phyloP scores from a whole-genome alignment of 2,329 filamentous ascomycete species.

The Aureobasidium leucospermi region DNA sequence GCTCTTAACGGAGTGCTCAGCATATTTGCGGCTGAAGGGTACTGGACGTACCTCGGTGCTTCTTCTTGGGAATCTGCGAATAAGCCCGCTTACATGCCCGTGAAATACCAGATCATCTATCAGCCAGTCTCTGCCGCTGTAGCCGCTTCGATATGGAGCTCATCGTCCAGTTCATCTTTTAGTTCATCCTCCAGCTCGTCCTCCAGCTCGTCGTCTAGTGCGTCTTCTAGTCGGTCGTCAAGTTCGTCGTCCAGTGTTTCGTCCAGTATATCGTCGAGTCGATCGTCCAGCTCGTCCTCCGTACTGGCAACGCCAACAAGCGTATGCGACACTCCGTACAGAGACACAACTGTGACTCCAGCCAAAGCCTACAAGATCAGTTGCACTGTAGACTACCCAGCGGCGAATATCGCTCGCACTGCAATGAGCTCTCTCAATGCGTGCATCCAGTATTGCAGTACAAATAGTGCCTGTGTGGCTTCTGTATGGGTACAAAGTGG shows the following conservation, averaged over 20 bases:
- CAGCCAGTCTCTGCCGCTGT: too few relatives aligned
- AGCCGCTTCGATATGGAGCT: too few relatives aligned
- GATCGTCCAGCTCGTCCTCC: neutral
- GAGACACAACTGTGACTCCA: neutral
- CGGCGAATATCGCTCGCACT: neutral
- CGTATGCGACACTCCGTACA: neutral
- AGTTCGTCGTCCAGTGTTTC: too few relatives aligned
- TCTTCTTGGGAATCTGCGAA: too few relatives aligned
- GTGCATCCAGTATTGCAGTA: neutral
- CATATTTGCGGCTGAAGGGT: too few relatives aligned
- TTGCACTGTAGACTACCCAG: neutral
- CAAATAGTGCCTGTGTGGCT: neutral
- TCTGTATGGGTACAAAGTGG: neutral
- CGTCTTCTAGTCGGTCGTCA: too few relatives aligned
- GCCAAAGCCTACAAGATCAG: neutral
- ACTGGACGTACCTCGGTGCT: too few relatives aligned
- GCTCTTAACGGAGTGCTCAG: too few relatives aligned
- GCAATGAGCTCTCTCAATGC: neutral
- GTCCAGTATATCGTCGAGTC: too few relatives aligned
- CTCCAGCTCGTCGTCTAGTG: too few relatives aligned
- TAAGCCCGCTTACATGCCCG: too few relatives aligned
- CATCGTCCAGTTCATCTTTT: neutral
- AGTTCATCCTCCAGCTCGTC: neutral
- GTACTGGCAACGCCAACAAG: neutral
- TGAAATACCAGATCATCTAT: too few relatives aligned